A percentile compares a stretch with the other conserved stretches of the same genome.
Evolutionary conservation across 2,329 filamentous ascomycete species (phyloP).

Genomic region (Aspergillus amoenus): DNA sequence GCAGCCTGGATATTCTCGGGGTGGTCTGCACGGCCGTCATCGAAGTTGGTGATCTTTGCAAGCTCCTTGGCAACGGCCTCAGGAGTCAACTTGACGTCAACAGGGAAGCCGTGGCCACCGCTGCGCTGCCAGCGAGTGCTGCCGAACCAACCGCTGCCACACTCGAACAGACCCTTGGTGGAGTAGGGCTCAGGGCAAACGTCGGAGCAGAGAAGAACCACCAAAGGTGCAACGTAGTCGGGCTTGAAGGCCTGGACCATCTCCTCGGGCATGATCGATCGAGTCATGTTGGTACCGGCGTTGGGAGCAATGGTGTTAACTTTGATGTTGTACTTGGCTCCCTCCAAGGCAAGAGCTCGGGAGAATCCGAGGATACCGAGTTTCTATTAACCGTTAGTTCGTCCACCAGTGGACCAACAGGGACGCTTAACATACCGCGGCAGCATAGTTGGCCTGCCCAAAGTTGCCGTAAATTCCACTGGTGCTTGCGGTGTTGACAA

Average conservation of each 20-base stretch:
- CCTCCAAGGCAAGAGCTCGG: constrained; percentile 86
- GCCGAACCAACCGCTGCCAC: constrained; percentile 90
- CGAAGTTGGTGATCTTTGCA: constrained; percentile 80
- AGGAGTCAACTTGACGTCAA: constrained; percentile 78
- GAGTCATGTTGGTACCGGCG: constrained; percentile 92
- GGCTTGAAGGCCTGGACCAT: constrained; percentile 99
- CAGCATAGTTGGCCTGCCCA: constrained; percentile 95
- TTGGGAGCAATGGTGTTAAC: constrained; percentile 99
- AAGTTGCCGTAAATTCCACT: constrained; percentile 99
- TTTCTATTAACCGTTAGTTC: constrained; percentile 56
- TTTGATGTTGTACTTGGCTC: constrained; percentile 94
- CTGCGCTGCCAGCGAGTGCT: constrained; percentile 93
- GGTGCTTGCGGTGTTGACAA: constrained; percentile 95
- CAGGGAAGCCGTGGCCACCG: constrained; percentile 85
- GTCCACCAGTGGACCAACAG: background rate
- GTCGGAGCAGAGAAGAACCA: constrained; percentile 83
- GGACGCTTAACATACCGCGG: constrained; percentile 64
- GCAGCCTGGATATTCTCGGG: constrained; percentile 76
- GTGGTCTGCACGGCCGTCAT: constrained; percentile 82
- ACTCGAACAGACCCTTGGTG: constrained; percentile 89
- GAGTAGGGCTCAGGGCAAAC: constrained; percentile 72
- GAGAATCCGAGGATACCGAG: constrained; percentile 93
- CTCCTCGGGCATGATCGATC: constrained; percentile 91
- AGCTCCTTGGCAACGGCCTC: constrained; percentile 78
- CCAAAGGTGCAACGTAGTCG: constrained; percentile 92